Evolutionary conservation across 2,329 filamentous ascomycete genomes (phyloP).

Genomic region (Epichloe scottii): DNA sequence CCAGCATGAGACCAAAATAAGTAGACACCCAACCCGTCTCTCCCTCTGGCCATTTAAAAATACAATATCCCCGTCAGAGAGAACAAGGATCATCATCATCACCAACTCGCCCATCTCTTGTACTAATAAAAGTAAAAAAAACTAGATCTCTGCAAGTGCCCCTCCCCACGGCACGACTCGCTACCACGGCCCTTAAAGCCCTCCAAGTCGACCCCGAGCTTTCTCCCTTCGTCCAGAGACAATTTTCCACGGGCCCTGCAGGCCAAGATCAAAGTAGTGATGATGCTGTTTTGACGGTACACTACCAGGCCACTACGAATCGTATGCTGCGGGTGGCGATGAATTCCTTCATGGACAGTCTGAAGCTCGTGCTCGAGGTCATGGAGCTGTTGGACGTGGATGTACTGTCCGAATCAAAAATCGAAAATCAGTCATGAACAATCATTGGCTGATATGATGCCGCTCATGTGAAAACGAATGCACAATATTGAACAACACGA

Average conservation of each 20-base stretch:
- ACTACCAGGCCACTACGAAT: constrained; percentile 83
- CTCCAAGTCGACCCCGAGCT: constrained; percentile 82
- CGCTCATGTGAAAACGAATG: not conserved
- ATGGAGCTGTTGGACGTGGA: constrained; percentile 87
- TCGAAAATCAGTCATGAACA: constrained; percentile 4
- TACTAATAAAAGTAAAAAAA: not conserved
- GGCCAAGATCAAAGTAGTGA: constrained; percentile 4
- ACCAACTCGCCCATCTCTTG: not conserved
- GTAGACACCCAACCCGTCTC: too few species aligned
- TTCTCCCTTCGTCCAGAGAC: constrained; percentile 67
- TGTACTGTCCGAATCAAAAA: constrained; percentile 39
- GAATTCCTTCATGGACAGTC: constrained; percentile 89
- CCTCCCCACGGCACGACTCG: constrained; percentile 68
- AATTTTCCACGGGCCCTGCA: constrained; percentile 44
- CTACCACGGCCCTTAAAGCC: constrained; percentile 59
- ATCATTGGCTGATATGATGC: not conserved
- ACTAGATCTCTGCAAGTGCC: constrained; percentile 62
- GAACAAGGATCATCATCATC: not conserved
- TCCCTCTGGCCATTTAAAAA: not conserved
- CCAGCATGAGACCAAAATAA: too few species aligned
- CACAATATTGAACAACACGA: too few species aligned
- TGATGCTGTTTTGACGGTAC: constrained; percentile 47
- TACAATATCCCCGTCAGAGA: too few species aligned
- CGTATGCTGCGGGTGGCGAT: constrained; percentile 93
- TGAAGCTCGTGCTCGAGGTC: constrained; percentile 72